phyloP scores from a whole-genome alignment of 306 rosid genomes.

The Abrus pulchellus region DNA sequence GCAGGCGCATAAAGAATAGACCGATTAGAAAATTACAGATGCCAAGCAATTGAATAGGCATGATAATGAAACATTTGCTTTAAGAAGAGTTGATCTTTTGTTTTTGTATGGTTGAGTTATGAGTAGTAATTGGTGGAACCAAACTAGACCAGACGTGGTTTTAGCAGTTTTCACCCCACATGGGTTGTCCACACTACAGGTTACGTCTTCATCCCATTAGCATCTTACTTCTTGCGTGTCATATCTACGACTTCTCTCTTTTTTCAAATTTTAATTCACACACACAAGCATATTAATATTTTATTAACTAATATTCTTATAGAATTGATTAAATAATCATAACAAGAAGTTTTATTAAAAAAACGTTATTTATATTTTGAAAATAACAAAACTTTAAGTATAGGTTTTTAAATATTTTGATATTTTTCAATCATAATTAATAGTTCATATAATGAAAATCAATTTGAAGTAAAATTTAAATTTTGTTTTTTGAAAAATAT shows the following conservation, averaged over 20 bases:
- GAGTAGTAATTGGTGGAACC: constrained; percentile 24
- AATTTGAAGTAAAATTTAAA: too few species aligned
- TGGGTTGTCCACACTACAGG: constrained; percentile 47
- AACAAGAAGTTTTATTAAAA: too few species aligned
- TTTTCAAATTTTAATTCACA: neutral
- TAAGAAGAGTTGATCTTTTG: constrained; percentile 24
- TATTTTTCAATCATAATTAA: too few species aligned
- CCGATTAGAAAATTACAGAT: constrained; percentile 40
- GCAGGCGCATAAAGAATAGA: constrained; percentile 33
- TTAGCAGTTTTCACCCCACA: constrained; percentile 36
- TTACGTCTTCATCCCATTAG: constrained; percentile 32
- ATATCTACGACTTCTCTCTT: neutral
- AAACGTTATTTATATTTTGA: too few species aligned
- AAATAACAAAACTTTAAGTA: too few species aligned
- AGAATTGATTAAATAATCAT: too few species aligned
- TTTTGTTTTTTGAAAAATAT: too few species aligned
- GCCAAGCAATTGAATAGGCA: constrained; percentile 23
- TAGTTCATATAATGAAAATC: too few species aligned
- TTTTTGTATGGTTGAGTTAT: constrained; percentile 29
- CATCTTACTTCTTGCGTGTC: constrained; percentile 27
- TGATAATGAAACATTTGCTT: constrained; percentile 39
- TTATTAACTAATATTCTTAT: too few species aligned
- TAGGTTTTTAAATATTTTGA: too few species aligned
- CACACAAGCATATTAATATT: too few species aligned
- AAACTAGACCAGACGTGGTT: constrained; percentile 35